Percentiles rank a stretch among this genome's conserved stretches.
Conservation (phyloP, 148 eudicot species). For the Camellia lanceoleosa region DNA sequence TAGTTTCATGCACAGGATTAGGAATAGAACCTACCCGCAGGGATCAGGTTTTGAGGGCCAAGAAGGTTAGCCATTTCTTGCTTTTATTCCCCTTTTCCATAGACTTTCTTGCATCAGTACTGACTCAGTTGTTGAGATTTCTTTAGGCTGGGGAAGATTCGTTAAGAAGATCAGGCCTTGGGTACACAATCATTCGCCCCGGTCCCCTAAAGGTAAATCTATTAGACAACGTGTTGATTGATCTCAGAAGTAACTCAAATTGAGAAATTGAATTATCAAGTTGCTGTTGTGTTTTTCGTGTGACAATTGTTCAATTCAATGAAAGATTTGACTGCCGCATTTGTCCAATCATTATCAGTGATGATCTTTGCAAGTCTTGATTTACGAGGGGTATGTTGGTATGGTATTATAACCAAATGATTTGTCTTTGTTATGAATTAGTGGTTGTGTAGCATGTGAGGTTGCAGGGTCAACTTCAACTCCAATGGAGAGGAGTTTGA, state of each 20-base stretch:
- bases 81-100: neutral
- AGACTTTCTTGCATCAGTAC: neutral
- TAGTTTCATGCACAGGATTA: slow-evolving; percentile 92
- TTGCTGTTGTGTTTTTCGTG: slow-evolving; percentile 6
- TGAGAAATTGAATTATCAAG: neutral
- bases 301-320: neutral
- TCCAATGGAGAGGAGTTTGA: too few relatives aligned
- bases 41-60: slow-evolving; percentile 90
- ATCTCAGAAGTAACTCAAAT: slow-evolving; percentile 2
- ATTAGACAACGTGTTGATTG: neutral
- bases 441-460: too few relatives aligned
- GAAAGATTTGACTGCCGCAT: neutral
- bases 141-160: slow-evolving; percentile 94
- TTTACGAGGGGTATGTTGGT: neutral
- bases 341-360: neutral
- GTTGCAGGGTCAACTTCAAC: too few relatives aligned
- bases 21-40: slow-evolving; percentile 74
- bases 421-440: neutral
- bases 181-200: slow-evolving; percentile 93
- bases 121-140: slow-evolving; percentile 5
- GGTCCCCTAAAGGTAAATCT: slow-evolving; percentile 78
- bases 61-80: slow-evolving; percentile 51
- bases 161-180: slow-evolving; percentile 89
- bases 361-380: neutral
- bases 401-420: slow-evolving; percentile 1